Evolutionary conservation across 768 basidiomycete genomes (phyloP).

Genomic region (Boletus sp.): DNA sequence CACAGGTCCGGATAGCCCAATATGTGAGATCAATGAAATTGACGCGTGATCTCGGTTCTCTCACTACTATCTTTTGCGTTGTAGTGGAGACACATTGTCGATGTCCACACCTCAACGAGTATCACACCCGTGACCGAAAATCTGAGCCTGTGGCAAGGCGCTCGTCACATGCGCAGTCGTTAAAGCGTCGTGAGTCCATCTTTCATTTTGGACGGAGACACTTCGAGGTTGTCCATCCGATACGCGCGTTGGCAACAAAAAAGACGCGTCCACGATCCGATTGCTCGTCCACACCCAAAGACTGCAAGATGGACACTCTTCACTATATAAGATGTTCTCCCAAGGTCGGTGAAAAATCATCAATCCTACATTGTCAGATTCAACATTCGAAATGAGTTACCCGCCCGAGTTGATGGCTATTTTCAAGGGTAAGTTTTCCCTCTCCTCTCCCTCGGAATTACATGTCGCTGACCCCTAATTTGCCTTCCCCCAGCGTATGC

Average conservation of each 20-base stretch:
- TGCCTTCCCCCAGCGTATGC: slow-evolving; percentile 2
- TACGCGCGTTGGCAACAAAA: background rate
- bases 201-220: too few species aligned
- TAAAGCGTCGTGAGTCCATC: background rate
- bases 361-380: background rate
- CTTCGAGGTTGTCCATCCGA: too few species aligned
- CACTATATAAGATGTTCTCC: slow-evolving; percentile 6
- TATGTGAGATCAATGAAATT: too few species aligned
- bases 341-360: slow-evolving; percentile 4
- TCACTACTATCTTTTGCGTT: background rate
- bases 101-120: background rate
- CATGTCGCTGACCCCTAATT: background rate
- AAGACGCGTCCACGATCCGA: background rate
- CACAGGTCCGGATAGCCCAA: too few species aligned
- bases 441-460: too few species aligned
- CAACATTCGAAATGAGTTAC: slow-evolving; percentile 3
- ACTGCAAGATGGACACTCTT: background rate
- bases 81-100: background rate
- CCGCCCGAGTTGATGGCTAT: background rate
- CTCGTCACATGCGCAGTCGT: background rate
- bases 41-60: too few species aligned
- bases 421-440: background rate
- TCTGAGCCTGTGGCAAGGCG: background rate
- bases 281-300: background rate
- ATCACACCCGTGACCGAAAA: background rate